phyloP scores from a whole-genome alignment of 345 rosid species.

The Microthlaspi erraticum region DNA sequence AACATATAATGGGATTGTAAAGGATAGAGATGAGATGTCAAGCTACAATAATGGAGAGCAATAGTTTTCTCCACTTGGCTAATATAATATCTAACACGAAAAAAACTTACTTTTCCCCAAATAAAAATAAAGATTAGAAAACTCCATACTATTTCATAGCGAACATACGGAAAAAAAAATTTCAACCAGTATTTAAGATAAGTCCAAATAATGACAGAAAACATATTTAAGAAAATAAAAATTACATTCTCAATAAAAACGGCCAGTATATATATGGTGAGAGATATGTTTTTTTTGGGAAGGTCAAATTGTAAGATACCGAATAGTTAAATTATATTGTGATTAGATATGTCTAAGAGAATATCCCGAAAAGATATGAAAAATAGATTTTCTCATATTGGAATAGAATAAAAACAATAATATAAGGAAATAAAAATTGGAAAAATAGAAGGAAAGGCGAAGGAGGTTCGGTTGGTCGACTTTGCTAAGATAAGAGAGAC shows the following conservation, averaged over 20 bases:
- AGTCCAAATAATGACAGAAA: conserved; percentile 43
- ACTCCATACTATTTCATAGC: not conserved
- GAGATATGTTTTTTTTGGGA: not conserved
- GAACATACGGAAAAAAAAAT: not conserved
- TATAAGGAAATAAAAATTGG: conserved; percentile 30
- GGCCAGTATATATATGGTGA: not conserved
- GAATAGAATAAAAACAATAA: not conserved
- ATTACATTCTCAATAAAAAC: not conserved
- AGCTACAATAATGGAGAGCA: conserved; percentile 45
- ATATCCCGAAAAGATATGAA: conserved; percentile 1
- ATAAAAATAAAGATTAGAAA: not conserved
- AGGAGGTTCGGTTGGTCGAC: conserved; percentile 55
- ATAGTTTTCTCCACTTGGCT: conserved; percentile 42
- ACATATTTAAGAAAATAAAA: not conserved
- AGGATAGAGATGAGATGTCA: conserved; percentile 47
- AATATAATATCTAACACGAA: conserved; percentile 40
- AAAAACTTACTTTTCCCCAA: conserved; percentile 16
- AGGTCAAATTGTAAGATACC: too few species aligned
- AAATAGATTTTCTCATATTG: conserved; percentile 4
- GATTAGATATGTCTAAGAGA: conserved; percentile 1
- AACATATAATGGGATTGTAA: conserved; percentile 36
- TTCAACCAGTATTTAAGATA: conserved; percentile 22
- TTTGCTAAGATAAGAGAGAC: conserved; percentile 71
- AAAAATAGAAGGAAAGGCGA: conserved; percentile 50
- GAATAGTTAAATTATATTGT: not conserved